Percentiles rank a stretch among this genome's conserved stretches.
These are phyloP conservation scores for Vitis hybrid DNA, from an alignment of 177 flowering plant species.

Conservation along the genomic window DNA sequence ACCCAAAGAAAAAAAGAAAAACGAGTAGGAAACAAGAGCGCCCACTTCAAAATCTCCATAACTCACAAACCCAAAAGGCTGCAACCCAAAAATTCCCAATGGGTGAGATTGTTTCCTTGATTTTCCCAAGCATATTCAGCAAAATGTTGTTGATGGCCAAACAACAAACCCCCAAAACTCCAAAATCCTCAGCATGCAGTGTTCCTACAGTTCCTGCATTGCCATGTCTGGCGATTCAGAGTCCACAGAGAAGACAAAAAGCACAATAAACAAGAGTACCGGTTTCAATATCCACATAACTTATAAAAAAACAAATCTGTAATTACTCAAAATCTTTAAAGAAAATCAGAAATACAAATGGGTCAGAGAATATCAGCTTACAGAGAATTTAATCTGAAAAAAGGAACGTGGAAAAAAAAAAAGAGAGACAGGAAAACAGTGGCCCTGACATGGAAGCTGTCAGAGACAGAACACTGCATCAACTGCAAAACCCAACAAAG, in stretches of 20 bases:
- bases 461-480: slow-evolving; percentile 4
- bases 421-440: slow-evolving; percentile 14
- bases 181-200: background rate
- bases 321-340: background rate
- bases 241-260: background rate
- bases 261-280: background rate
- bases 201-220: background rate
- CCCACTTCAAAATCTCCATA: slow-evolving; percentile 2
- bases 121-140: background rate
- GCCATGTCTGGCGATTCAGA: slow-evolving; percentile 4
- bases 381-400: background rate
- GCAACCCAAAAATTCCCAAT: background rate
- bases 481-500: background rate
- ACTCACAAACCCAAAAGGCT: background rate
- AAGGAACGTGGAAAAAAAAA: background rate
- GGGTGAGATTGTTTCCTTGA: background rate
- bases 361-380: background rate
- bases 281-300: background rate
- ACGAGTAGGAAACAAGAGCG: background rate
- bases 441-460: slow-evolving; percentile 25
- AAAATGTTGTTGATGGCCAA: background rate
- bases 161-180: background rate
- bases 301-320: background rate
- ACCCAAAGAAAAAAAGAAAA: background rate
- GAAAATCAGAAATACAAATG: background rate